Conservation (phyloP, 2,329 filamentous ascomycete genomes). For the Chrysosporium queenslandicum region DNA sequence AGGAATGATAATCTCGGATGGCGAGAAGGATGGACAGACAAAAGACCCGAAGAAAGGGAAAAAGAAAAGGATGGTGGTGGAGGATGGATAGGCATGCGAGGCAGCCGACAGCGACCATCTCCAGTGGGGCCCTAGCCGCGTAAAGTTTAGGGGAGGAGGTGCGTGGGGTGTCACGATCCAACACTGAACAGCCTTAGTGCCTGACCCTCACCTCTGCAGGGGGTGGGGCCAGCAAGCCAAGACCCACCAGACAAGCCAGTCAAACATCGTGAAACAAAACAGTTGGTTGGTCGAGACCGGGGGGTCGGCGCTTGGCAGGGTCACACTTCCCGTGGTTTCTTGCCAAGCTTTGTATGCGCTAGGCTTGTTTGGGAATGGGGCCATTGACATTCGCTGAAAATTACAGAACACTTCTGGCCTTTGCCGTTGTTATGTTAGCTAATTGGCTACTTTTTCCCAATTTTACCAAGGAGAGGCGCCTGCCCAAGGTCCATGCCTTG, state of each 20-base stretch:
- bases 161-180: neutral
- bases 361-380: neutral
- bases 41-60: constrained; percentile 8
- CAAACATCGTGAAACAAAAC: constrained; percentile 12
- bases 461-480: too few species aligned
- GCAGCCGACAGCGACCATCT: neutral
- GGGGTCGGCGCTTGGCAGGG: neutral
- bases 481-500: too few species aligned
- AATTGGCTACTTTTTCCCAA: too few species aligned
- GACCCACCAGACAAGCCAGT: neutral
- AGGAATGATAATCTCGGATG: constrained; percentile 17
- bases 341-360: neutral
- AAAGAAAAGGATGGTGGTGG: constrained; percentile 6
- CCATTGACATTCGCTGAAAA: neutral
- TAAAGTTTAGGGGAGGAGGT: neutral
- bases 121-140: neutral
- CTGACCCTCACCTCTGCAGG: neutral
- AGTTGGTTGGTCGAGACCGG: constrained; percentile 1
- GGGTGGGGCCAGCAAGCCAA: neutral
- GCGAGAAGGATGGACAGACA: constrained; percentile 8
- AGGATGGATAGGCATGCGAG: neutral
- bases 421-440: neutral
- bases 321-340: neutral
- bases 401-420: neutral
- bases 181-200: neutral